Evolutionary conservation across 2,329 filamentous ascomycete species (phyloP), one percentile per base, ranked within the genome.

Genomic region (Epichloe uncinata): DNA sequence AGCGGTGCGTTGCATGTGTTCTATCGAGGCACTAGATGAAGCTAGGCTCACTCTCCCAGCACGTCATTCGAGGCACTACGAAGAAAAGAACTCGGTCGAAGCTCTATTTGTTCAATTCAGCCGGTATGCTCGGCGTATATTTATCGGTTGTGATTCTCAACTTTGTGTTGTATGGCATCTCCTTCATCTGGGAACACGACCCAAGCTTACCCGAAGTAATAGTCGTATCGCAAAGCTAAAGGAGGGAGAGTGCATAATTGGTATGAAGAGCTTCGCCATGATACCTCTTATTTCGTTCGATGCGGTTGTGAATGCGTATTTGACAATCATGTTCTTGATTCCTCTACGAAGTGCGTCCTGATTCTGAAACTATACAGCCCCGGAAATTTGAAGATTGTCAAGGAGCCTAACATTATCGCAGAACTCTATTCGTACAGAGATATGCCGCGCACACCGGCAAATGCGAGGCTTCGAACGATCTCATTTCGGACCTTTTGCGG

Each of bases 211-310:
- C 18, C 33, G 5, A 36, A 36, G 15, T n/a, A 2, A 11, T 51
- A 79, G 75, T 57, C 79, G 79, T 4, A 77, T 81, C 42, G 72
- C 75, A 3, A 72, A 71, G 50, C 73, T 81, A 48, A 66, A 76
- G 2, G 59, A 77, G 11, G 75, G 74, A 2, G 63, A 73, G 42
- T 84, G 81, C 56, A 72, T 78, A 50, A 82, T 84, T 49, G 81
- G 81, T 16, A 79, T 83, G 73, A 64, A 75, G 56, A 73, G 68
- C 47, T 63, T 71, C 4, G 74, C 76, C 4, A 77, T 83, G 69
- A 72, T 82, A 30, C 78, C 79, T 0, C 69, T 84, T 11, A 79
- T 84, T 42, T 66, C 67, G 0, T 81, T 82, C 54, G 80, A 84
- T 54, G 65, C 79, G 12, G 55, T 80, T 2, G 73, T 81, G 49